Evolutionary conservation across 2,329 filamentous ascomycete species (phyloP).

Genomic region (Thyridium curvatum): DNA sequence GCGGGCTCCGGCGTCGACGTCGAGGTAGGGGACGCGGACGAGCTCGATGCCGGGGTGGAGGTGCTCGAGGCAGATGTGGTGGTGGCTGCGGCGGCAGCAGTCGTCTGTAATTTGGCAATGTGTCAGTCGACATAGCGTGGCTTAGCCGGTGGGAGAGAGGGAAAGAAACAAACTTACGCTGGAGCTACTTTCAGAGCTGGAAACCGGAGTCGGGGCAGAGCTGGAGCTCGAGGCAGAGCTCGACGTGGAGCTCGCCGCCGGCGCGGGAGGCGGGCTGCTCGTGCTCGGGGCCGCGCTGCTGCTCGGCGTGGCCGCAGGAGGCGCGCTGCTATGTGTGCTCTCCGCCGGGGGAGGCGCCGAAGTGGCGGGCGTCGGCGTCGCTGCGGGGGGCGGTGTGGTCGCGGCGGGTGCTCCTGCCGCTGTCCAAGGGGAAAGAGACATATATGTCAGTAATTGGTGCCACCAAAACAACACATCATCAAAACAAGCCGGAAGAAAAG

Average conservation of each 20-base stretch:
- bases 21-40: neutral
- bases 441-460: too few species aligned
- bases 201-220: neutral
- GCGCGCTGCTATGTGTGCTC: neutral
- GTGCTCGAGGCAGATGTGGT: neutral
- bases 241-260: neutral
- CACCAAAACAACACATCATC: too few species aligned
- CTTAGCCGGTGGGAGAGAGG: constrained; percentile 2
- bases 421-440: neutral
- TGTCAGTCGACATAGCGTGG: neutral
- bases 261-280: neutral
- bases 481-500: too few species aligned
- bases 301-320: neutral
- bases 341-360: neutral
- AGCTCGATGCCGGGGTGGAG: too few species aligned
- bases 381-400: neutral
- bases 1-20: constrained; percentile 5
- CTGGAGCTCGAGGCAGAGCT: neutral
- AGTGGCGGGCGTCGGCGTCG: neutral
- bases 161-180: constrained; percentile 1
- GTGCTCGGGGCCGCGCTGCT: constrained; percentile 1
- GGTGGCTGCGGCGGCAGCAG: neutral
- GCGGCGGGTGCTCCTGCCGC: neutral
- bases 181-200: neutral
- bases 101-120: neutral